phyloP scores from a whole-genome alignment of 495 filamentous ascomycete species.

The Thermothielavioides terrestris region DNA sequence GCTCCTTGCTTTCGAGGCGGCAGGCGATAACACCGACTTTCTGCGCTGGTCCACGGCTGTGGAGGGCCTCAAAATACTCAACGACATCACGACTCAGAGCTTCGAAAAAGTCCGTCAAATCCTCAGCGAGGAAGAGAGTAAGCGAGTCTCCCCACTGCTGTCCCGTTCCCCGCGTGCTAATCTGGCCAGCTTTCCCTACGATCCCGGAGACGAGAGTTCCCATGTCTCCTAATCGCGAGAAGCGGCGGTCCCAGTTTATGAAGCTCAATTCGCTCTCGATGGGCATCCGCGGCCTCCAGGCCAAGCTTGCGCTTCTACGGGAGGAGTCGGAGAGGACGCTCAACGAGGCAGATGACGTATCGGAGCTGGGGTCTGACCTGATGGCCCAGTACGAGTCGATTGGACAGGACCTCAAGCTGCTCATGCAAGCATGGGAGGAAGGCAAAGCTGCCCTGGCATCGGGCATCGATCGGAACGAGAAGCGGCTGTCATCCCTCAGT shows the following conservation, averaged over 20 bases:
- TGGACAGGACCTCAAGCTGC: slow-evolving; percentile 69
- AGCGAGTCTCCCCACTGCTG: slow-evolving; percentile 24
- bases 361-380: slow-evolving; percentile 63
- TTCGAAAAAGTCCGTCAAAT: slow-evolving; percentile 52
- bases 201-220: slow-evolving; percentile 54
- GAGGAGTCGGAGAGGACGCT: slow-evolving; percentile 78
- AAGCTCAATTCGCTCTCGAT: slow-evolving; percentile 81
- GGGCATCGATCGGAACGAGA: slow-evolving; percentile 65
- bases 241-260: slow-evolving; percentile 72
- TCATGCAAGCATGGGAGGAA: slow-evolving; percentile 87
- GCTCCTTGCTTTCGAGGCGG: slow-evolving; percentile 78
- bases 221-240: slow-evolving; percentile 65
- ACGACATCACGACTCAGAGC: slow-evolving; percentile 47
- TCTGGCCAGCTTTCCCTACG: slow-evolving; percentile 28
- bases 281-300: slow-evolving; percentile 85
- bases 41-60: slow-evolving; percentile 68
- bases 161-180: slow-evolving; percentile 6
- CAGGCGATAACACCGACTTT: slow-evolving; percentile 72
- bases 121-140: slow-evolving; percentile 77
- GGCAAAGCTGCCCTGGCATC: slow-evolving; percentile 67
- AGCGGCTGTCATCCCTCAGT: slow-evolving; percentile 60
- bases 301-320: slow-evolving; percentile 84
- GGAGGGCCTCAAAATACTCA: slow-evolving; percentile 61
- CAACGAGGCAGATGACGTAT: slow-evolving; percentile 62
- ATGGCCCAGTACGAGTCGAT: slow-evolving; percentile 92